These are phyloP conservation scores for Penicillium digitatum DNA, from an alignment of 2,329 filamentous ascomycete species.

Conservation along the genomic window DNA sequence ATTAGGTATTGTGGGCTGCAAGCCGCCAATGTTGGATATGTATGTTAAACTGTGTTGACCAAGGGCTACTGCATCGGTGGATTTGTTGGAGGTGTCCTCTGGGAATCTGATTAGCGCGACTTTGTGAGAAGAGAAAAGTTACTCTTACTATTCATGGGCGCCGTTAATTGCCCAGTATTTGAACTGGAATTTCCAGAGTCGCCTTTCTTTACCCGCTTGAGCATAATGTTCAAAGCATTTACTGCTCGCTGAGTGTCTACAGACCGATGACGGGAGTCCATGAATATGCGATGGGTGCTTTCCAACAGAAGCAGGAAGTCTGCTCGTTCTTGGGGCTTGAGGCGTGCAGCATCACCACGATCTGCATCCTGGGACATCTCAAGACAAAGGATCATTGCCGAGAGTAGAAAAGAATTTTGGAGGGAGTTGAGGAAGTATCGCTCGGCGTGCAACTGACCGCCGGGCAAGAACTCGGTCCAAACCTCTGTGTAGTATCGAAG, in stretches of 20 bases:
- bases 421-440: slow-evolving; percentile 58
- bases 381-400: slow-evolving; percentile 59
- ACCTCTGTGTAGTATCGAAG: slow-evolving; percentile 50
- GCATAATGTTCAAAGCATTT: slow-evolving; percentile 28
- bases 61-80: background rate
- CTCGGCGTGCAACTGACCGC: slow-evolving; percentile 51
- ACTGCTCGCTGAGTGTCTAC: slow-evolving; percentile 29
- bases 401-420: slow-evolving; percentile 58
- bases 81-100: slow-evolving; percentile 8
- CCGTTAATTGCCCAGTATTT: background rate
- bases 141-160: background rate
- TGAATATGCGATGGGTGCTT: slow-evolving; percentile 28
- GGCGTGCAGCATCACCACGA: slow-evolving; percentile 1
- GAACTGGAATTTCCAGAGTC: background rate
- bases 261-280: slow-evolving; percentile 22
- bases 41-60: slow-evolving; percentile 1
- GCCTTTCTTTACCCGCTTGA: slow-evolving; percentile 21
- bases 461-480: slow-evolving; percentile 51
- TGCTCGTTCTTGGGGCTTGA: slow-evolving; percentile 11
- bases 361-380: slow-evolving; percentile 27
- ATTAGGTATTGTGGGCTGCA: slow-evolving; percentile 1
- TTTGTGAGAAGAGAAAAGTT: background rate
- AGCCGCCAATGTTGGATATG: background rate
- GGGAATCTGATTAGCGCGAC: background rate
- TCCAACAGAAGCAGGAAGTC: slow-evolving; percentile 27